Evolutionary conservation across 768 basidiomycete species (phyloP).

Genomic region (Naganishia randhawae): DNA sequence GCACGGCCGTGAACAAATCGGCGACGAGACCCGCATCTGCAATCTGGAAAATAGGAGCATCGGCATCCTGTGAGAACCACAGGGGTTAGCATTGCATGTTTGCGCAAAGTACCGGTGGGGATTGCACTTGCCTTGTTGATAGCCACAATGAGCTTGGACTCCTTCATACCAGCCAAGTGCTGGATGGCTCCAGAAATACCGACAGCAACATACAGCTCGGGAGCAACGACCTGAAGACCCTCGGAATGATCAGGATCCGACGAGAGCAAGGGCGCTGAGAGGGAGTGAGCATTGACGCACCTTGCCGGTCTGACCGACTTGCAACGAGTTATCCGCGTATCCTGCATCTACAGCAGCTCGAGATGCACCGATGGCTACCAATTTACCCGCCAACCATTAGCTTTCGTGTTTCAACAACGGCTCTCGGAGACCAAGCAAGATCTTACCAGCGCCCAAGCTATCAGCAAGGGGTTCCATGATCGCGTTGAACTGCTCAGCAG

Average conservation of each 20-base stretch:
- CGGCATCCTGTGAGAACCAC: conserved; percentile 65
- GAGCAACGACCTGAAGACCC: conserved; percentile 68
- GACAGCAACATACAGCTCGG: conserved; percentile 89
- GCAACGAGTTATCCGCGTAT: conserved; percentile 93
- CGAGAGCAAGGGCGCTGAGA: neutral
- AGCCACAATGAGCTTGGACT: conserved; percentile 95
- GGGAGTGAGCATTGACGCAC: conserved; percentile 28
- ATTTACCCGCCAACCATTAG: neutral
- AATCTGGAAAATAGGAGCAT: conserved; percentile 98
- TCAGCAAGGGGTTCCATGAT: conserved; percentile 90
- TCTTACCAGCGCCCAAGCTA: conserved; percentile 67
- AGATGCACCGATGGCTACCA: conserved; percentile 83
- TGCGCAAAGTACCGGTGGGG: neutral
- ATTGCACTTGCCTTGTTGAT: conserved; percentile 79
- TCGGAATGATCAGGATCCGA: neutral
- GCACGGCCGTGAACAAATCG: conserved; percentile 87
- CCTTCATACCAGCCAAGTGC: conserved; percentile 99
- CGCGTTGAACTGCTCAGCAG: conserved; percentile 82
- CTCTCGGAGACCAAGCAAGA: neutral
- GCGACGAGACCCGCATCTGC: conserved; percentile 92
- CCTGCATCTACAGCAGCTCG: conserved; percentile 97
- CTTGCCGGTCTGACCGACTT: conserved; percentile 99
- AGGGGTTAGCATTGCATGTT: neutral
- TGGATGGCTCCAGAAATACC: conserved; percentile 99
- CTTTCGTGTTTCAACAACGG: too few relatives aligned